phyloP scores from a whole-genome alignment of 352 stramenopile genomes.

The Phytophthora pseudosyringae region DNA sequence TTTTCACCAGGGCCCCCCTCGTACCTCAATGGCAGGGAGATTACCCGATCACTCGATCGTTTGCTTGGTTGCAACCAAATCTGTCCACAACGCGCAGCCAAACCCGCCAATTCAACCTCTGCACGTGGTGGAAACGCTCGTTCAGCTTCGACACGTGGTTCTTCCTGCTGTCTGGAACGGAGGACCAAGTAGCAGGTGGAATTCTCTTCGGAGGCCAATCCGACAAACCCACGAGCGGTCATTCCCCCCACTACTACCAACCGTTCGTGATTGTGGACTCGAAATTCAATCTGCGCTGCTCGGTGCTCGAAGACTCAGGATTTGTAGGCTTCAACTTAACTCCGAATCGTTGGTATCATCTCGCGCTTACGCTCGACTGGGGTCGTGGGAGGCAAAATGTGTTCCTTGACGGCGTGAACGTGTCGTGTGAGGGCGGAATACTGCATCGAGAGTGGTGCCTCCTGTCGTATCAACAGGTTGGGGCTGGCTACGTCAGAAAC shows the following conservation, averaged over 20 bases:
- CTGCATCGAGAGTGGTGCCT: background rate
- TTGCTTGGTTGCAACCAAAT: too few relatives aligned
- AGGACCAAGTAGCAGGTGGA: background rate
- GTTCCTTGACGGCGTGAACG: background rate
- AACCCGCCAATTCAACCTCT: background rate
- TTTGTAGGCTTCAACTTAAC: background rate
- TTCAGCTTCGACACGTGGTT: background rate
- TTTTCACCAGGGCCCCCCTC: too few relatives aligned
- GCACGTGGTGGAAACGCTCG: background rate
- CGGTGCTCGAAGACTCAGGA: background rate
- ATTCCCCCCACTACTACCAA: background rate
- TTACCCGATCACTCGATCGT: too few relatives aligned
- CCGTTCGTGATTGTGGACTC: background rate
- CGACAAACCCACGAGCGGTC: background rate
- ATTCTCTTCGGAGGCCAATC: background rate
- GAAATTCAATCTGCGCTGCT: background rate
- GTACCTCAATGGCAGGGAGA: too few relatives aligned
- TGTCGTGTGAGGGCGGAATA: background rate
- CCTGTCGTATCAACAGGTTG: background rate
- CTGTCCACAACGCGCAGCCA: too few relatives aligned
- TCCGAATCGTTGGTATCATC: background rate
- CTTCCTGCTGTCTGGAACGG: background rate
- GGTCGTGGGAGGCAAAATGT: background rate
- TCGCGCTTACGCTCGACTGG: background rate
- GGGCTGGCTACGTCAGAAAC: background rate